Conservation (phyloP, 176 grass and related monocot genomes). For the Canna indica region DNA sequence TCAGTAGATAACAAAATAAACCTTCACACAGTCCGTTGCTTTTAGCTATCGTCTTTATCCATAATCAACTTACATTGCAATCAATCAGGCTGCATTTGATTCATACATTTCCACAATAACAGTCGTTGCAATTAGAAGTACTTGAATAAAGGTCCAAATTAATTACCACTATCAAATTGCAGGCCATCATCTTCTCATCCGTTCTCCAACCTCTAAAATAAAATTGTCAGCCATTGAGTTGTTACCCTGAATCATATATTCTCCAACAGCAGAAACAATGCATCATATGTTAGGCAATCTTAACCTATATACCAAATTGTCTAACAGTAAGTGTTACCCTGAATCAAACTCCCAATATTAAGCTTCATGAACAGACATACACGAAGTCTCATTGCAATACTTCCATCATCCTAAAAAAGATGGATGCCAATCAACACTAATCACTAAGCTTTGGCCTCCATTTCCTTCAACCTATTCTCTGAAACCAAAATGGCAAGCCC, state of each 20-base stretch:
- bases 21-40: neutral
- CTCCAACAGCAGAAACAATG: neutral
- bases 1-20: neutral
- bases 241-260: too few relatives aligned
- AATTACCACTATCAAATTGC: too few relatives aligned
- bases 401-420: neutral
- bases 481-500: constrained; percentile 72
- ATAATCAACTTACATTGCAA: neutral
- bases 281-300: neutral
- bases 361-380: neutral
- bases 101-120: neutral
- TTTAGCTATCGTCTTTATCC: neutral
- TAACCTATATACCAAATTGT: neutral
- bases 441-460: constrained; percentile 56
- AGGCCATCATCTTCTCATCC: too few relatives aligned
- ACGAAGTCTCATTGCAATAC: neutral
- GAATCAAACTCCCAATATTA: neutral
- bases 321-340: neutral
- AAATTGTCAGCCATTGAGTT: too few relatives aligned
- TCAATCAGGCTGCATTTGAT: neutral
- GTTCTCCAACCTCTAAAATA: neutral
- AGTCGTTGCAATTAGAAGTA: neutral
- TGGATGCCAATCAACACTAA: neutral
- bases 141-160: neutral
- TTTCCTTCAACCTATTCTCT: constrained; percentile 48